Evolutionary conservation across 2,329 filamentous ascomycete species (phyloP).

Genomic region (Trichoderma afroharzianum): DNA sequence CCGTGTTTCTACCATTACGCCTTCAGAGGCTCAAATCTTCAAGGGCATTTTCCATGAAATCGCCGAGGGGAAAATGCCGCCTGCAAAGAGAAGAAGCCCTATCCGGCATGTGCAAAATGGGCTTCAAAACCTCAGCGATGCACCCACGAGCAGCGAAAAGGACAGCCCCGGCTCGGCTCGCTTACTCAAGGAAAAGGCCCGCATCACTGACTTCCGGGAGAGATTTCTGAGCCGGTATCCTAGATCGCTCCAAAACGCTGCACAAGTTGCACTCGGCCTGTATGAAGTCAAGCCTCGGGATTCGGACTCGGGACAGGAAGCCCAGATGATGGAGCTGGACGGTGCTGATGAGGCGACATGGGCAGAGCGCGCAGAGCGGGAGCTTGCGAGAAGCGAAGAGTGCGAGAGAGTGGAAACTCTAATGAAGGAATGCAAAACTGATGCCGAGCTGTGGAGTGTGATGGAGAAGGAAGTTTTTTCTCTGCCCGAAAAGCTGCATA

Average conservation of each 20-base stretch:
- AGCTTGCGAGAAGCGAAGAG: constrained; percentile 43
- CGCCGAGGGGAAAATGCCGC: constrained; percentile 33
- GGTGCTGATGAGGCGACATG: constrained; percentile 31
- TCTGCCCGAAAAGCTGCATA: constrained; percentile 53
- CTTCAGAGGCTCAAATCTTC: constrained; percentile 56
- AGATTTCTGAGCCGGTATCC: constrained; percentile 39
- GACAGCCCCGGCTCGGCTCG: constrained; percentile 20
- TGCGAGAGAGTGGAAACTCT: constrained; percentile 49
- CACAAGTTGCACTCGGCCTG: constrained; percentile 37
- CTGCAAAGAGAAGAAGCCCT: constrained; percentile 24
- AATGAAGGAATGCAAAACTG: constrained; percentile 55
- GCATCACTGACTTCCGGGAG: constrained; percentile 32
- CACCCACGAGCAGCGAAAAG: neutral
- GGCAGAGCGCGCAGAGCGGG: constrained; percentile 34
- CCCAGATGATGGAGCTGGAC: constrained; percentile 29
- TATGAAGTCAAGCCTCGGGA: constrained; percentile 33
- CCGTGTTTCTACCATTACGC: constrained; percentile 52
- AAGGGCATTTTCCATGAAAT: constrained; percentile 52
- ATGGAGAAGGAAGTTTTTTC: constrained; percentile 66
- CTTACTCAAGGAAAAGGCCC: constrained; percentile 33
- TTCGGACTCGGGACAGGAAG: constrained; percentile 20
- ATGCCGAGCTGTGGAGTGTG: constrained; percentile 63
- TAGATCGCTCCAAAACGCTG: constrained; percentile 36
- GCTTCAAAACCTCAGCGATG: neutral
- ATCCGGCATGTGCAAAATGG: neutral